Evolutionary conservation across 768 basidiomycete species (phyloP), one percentile per base, ranked within the genome.

Genomic region (Infundibulicybe gibba): DNA sequence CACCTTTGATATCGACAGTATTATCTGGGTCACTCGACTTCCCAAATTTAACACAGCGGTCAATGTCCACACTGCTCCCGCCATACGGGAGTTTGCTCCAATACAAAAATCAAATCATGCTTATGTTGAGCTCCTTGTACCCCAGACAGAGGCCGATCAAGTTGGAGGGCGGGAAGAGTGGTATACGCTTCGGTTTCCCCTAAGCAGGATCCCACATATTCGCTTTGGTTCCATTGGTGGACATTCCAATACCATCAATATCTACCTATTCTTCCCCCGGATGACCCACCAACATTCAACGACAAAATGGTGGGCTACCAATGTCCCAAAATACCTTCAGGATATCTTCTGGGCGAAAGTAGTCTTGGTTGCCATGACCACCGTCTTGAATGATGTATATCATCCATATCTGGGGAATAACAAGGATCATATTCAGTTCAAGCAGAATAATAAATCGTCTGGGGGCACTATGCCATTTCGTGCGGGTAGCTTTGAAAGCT

Each of bases 91-190:
- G 33, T 10, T 10, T 10, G 33, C 33, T 34, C 33, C 33, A 10
- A 34, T 34, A 34, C 15, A 15, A 15, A 34, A 34, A 25, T 25
- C 17, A 16, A 43, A 43, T 25, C 41, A 43, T 43, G 41, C 31
- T 8, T 30, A 6, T 43, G 21, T 43, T 9, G 9, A 43, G 31
- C 8, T 43, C 6, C n/a, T 30, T 15, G 6, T 43, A 5, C 41
- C 41, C n/a, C 41, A 43, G n/a, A 19, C 41, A 20, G 41, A 43
- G 41, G 41, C 5, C 6, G 41, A 43, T 34, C 33, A 34, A 34
- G 15, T 34, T 34, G 33, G 33, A 34, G 33, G 33, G 10, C 33
- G 33, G 11, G 15, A 10, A 15, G 33, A 34, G 15, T 34, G 15
- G 11, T 10, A 10, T 34, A 10, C 10, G 33, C 10, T 10, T 10